These are phyloP conservation scores for Cupressus sempervirens DNA, from an alignment of 75 land plant genomes.

Conservation along the genomic window DNA sequence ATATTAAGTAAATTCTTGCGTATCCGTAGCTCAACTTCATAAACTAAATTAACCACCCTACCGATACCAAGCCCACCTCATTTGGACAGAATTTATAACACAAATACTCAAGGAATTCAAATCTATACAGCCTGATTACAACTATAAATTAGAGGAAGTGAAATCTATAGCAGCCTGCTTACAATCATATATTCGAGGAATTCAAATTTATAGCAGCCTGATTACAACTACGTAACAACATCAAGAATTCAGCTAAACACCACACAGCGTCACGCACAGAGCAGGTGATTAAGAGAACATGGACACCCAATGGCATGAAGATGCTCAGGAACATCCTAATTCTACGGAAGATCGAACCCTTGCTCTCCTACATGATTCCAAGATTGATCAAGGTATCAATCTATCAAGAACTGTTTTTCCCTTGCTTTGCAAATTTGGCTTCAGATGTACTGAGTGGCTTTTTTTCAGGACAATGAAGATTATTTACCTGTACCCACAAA, in stretches of 20 bases:
- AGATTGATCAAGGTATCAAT: conserved; percentile 28
- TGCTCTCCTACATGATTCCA: conserved; percentile 22
- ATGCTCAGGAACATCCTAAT: background rate
- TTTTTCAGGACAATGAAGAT: background rate
- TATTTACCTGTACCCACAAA: background rate
- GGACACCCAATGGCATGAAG: background rate
- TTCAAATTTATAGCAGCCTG: background rate
- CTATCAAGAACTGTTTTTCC: background rate
- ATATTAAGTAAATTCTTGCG: too few species aligned
- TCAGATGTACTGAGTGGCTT: background rate
- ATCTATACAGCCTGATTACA: background rate
- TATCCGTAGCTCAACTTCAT: too few species aligned
- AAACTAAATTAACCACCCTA: too few species aligned
- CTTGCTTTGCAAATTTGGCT: background rate
- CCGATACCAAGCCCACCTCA: too few species aligned
- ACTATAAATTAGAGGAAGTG: too few species aligned
- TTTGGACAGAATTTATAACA: too few species aligned
- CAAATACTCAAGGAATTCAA: too few species aligned
- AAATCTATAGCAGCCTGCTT: background rate
- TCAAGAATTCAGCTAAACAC: background rate
- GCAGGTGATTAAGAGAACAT: background rate
- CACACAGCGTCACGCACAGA: background rate
- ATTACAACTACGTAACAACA: background rate
- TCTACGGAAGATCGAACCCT: conserved; percentile 25
- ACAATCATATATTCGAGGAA: background rate